Evolutionary conservation across 345 rosid genomes (phyloP), one percentile per base, ranked within the genome.

Genomic region (Murraya paniculata): DNA sequence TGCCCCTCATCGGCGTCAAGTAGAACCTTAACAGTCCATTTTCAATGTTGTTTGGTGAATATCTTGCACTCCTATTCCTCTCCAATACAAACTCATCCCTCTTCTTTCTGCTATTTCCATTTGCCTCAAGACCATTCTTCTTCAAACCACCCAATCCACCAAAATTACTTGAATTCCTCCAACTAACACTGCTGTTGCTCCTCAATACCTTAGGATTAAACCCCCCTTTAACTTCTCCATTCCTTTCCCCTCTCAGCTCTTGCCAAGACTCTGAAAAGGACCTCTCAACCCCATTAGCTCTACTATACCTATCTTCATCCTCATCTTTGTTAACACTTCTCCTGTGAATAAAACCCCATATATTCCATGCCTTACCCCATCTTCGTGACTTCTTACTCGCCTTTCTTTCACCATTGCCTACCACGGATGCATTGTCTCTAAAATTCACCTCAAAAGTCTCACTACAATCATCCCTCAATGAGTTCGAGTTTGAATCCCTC

Each of bases 151-250:
- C 86, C 62, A 90, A 61, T 45, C 90, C 93, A 19, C 87, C 93
- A n/a, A 82, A 81, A 80, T 76, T 81, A 22, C 82, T 80, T 0
- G 98, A 88, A 77, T 89, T 94, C 86, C 99, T 90, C 93, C 94
- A 96, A 81, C 98, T 96, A 67, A 93, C 92, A 76, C 98, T 97
- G 89, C 98, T 97, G 75, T 90, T 96, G 82, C 99, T 97, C 81
- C 99, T 88, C 76, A 87, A 64, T 66, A 94, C 67, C 91, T 87
- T 97, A 1, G 98, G 92, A 74, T 90, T 89, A 72, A 91, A 91
- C 50, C 88, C 94, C 53, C 81, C 89, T 74, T 88, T 84, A 0
- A 65, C 62, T 14, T 90, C 97, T 62, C 89, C 97, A 71, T 90
- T 87, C 16, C 86, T 81, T 56, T 88, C 93, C 45, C 87, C 89